Evolutionary conservation across 805 yeast species (phyloP), one percentile per base, ranked within the genome.

Genomic region (Crinitomyces ghanaensis): DNA sequence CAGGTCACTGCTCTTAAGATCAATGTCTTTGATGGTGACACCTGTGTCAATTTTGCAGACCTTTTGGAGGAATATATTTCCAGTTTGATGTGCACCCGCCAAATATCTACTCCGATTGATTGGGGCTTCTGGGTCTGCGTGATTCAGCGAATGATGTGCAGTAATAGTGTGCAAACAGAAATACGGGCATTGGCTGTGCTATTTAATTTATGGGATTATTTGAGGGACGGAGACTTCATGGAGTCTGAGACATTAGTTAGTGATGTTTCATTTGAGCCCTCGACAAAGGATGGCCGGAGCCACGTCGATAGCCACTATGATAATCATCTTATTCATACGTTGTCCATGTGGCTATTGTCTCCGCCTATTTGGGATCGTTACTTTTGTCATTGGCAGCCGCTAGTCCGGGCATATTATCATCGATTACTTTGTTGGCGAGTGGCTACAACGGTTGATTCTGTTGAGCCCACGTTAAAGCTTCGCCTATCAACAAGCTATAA

Each of bases 111-210:
- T 3, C 53, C 49, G 6, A 54, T 81, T 16, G 70, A 78, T 56
- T 83, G 93, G 91, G 59, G 62, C 32, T 82, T 84, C 48, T 83
- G 94, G 94, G 52, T 77, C 5, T 61, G 65, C 34, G 75, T 79
- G 11, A 53, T 63, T 9, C 56, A 68, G 38, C 60, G 70, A 36
- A 68, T 82, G 75, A 51, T 82, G n/a, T 48, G 60, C 5, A 71
- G 83, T 5, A 73, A 71, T 28, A 80, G 71, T 50, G 63, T 73
- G 42, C 75, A 72, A 42, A 66, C 69, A 15, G 73, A 79, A 40
- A 58, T 78, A 14, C 70, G 80, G 39, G 72, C 74, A 9, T 51
- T 83, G 24, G 71, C 85, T 4, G 66, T 75, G 36, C 51, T 83
- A 34, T 82, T 74, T 58, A 78, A 81, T 50, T 53, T 76, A 2